phyloP scores from a whole-genome alignment of 495 filamentous ascomycete species.

The Aspergillus cavernicola region DNA sequence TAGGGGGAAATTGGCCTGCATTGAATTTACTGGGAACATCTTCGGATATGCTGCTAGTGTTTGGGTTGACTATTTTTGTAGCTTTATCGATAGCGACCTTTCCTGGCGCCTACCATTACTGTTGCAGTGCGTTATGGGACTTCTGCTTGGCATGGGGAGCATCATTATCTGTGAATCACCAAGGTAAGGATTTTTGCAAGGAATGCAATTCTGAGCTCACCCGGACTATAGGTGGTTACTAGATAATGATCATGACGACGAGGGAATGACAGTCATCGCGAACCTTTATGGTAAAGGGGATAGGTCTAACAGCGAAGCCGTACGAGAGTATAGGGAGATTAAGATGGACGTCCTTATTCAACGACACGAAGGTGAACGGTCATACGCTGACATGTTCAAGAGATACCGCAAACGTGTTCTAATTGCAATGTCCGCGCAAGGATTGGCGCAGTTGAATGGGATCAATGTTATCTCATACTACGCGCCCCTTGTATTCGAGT shows the following conservation, averaged over 20 bases:
- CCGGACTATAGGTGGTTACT: constrained; percentile 72
- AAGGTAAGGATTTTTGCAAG: constrained; percentile 55
- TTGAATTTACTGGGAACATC: constrained; percentile 97
- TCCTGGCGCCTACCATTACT: constrained; percentile 89
- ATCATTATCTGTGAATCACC: constrained; percentile 95
- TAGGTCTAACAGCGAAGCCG: constrained; percentile 83
- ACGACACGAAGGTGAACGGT: constrained; percentile 89
- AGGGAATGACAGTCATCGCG: constrained; percentile 96
- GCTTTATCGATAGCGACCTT: constrained; percentile 77
- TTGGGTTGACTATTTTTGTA: constrained; percentile 98
- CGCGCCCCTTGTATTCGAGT: constrained; percentile 92
- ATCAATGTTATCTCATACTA: constrained; percentile 99
- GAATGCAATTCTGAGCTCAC: background rate
- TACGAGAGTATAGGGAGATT: constrained; percentile 95
- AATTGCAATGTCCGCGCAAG: constrained; percentile 98
- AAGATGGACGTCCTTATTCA: constrained; percentile 95
- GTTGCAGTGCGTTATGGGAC: constrained; percentile 93
- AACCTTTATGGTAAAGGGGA: constrained; percentile 96
- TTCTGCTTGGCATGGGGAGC: constrained; percentile 77
- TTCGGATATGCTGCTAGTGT: constrained; percentile 92
- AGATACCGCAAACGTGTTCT: constrained; percentile 89
- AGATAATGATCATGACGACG: constrained; percentile 97
- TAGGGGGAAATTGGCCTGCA: constrained; percentile 90
- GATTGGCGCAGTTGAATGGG: constrained; percentile 91
- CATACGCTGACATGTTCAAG: constrained; percentile 91